Conservation (phyloP, 2,329 filamentous ascomycete genomes). For the Calonectria fujianensis region DNA sequence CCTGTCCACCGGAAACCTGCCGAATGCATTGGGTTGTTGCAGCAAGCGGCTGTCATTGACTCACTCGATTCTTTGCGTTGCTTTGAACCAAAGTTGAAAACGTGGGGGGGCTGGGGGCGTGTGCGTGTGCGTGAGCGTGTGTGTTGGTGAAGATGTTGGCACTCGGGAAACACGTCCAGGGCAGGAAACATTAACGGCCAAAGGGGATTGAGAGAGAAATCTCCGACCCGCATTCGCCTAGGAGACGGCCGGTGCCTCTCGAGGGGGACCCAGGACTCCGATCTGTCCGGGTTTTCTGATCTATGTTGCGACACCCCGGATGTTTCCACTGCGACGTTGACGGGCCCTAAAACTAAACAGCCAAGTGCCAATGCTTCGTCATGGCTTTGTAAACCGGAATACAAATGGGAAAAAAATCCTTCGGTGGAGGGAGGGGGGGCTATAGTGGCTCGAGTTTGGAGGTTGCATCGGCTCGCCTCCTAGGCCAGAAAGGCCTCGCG, state of each 20-base stretch:
- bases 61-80: slow-evolving; percentile 37
- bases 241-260: slow-evolving; percentile 46
- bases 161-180: slow-evolving; percentile 35
- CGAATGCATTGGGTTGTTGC: slow-evolving; percentile 38
- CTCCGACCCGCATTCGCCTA: slow-evolving; percentile 54
- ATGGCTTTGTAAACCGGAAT: slow-evolving; percentile 52
- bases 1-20: slow-evolving; percentile 40
- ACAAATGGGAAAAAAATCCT: neutral
- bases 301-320: slow-evolving; percentile 47
- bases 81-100: slow-evolving; percentile 29
- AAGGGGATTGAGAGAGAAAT: slow-evolving; percentile 52
- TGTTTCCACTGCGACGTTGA: slow-evolving; percentile 43
- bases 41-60: slow-evolving; percentile 38
- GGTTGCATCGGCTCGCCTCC: slow-evolving; percentile 51
- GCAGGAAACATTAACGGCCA: slow-evolving; percentile 41
- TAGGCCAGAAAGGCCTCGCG: slow-evolving; percentile 41
- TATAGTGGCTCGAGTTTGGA: slow-evolving; percentile 46
- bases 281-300: slow-evolving; percentile 47
- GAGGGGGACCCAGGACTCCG: slow-evolving; percentile 38
- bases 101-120: slow-evolving; percentile 28
- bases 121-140: neutral
- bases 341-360: slow-evolving; percentile 26
- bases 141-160: slow-evolving; percentile 5
- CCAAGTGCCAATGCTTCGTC: slow-evolving; percentile 46
- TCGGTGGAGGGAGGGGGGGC: slow-evolving; percentile 40